Evolutionary conservation across 495 filamentous ascomycete genomes (phyloP).

Genomic region (Daldinia decipiens): DNA sequence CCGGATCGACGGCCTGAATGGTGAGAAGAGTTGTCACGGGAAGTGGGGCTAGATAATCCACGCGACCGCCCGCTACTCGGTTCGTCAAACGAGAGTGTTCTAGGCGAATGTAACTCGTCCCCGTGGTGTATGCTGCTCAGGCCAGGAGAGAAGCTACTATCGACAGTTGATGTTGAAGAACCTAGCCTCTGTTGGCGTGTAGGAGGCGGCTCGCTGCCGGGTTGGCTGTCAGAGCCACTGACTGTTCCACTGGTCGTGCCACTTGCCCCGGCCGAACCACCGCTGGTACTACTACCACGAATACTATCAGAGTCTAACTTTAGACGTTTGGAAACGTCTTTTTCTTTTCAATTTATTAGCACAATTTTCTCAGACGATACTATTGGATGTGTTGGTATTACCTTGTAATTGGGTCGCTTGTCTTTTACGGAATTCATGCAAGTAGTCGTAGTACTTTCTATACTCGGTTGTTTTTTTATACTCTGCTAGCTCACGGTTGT

Average conservation of each 20-base stretch:
- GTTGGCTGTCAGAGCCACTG: constrained; percentile 55
- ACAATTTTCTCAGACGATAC: background rate
- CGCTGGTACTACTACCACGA: constrained; percentile 49
- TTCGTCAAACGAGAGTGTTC: constrained; percentile 37
- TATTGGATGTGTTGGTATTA: constrained; percentile 17
- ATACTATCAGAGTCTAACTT: constrained; percentile 48
- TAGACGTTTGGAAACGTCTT: constrained; percentile 56
- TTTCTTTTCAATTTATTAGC: constrained; percentile 46
- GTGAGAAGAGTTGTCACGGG: constrained; percentile 35
- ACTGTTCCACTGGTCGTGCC: constrained; percentile 52
- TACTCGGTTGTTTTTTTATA: constrained; percentile 78
- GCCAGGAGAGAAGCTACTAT: constrained; percentile 47
- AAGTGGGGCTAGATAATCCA: constrained; percentile 45
- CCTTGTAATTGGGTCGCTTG: constrained; percentile 62
- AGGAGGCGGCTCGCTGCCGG: constrained; percentile 58
- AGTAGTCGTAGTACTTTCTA: constrained; percentile 70
- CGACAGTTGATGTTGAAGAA: constrained; percentile 52
- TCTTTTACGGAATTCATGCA: constrained; percentile 78
- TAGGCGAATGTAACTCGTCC: constrained; percentile 54
- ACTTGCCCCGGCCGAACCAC: constrained; percentile 48
- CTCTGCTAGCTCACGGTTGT: constrained; percentile 69
- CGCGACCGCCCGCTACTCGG: constrained; percentile 25
- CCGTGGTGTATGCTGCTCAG: constrained; percentile 41
- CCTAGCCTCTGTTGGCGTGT: constrained; percentile 53
- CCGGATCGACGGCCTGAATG: constrained; percentile 28